Evolutionary conservation across 495 filamentous ascomycete species (phyloP).

Genomic region (Penicillium mononematosum): DNA sequence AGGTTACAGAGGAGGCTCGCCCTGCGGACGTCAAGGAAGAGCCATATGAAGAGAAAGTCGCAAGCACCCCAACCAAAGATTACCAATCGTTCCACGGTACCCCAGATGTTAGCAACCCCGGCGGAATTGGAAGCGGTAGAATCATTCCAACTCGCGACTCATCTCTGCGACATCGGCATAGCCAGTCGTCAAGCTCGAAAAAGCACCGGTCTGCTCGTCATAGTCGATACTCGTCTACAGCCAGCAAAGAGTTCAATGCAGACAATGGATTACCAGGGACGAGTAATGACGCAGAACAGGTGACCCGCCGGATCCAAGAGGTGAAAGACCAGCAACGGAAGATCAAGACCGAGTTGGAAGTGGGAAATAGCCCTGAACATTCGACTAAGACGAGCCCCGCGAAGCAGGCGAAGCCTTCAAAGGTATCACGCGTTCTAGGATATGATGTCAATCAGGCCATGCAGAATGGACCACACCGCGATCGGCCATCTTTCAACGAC

Average conservation of each 20-base stretch:
- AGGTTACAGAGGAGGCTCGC: slow-evolving; percentile 42
- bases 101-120: slow-evolving; percentile 37
- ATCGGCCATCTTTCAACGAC: slow-evolving; percentile 46
- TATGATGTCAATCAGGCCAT: slow-evolving; percentile 6
- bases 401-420: slow-evolving; percentile 20
- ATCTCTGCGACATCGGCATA: slow-evolving; percentile 57
- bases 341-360: slow-evolving; percentile 43
- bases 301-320: slow-evolving; percentile 51
- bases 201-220: slow-evolving; percentile 38
- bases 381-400: slow-evolving; percentile 31
- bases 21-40: slow-evolving; percentile 25
- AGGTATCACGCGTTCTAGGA: slow-evolving; percentile 10
- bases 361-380: slow-evolving; percentile 34
- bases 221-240: slow-evolving; percentile 42
- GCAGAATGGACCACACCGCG: slow-evolving; percentile 22
- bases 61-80: slow-evolving; percentile 31
- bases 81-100: slow-evolving; percentile 27
- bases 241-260: slow-evolving; percentile 35
- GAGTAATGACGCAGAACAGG: slow-evolving; percentile 44
- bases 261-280: slow-evolving; percentile 36
- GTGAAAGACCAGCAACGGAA: slow-evolving; percentile 52
- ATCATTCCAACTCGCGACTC: slow-evolving; percentile 67
- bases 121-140: slow-evolving; percentile 48
- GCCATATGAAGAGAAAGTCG: slow-evolving; percentile 17
- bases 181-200: slow-evolving; percentile 38